Conservation (phyloP, 2,329 filamentous ascomycete species). For the Colletotrichum sp. region DNA sequence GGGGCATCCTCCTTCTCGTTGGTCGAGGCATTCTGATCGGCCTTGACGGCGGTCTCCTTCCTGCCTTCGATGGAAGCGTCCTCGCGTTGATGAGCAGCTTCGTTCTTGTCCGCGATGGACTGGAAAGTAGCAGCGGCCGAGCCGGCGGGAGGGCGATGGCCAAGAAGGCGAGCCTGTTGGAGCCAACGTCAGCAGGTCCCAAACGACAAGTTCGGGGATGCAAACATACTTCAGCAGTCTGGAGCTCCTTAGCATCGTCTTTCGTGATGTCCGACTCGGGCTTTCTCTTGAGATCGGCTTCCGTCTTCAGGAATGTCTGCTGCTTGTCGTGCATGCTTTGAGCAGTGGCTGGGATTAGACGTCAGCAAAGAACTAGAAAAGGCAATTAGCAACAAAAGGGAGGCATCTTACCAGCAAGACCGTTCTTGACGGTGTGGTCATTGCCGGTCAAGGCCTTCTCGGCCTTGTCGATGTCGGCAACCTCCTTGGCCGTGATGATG, state of each 20-base stretch:
- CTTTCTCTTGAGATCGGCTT: background rate
- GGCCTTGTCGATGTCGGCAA: background rate
- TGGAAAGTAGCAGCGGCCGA: background rate
- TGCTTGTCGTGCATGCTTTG: background rate
- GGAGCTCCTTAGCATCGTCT: background rate
- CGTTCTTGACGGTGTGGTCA: background rate
- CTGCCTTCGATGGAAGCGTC: background rate
- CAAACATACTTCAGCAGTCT: background rate
- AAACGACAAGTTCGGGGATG: background rate
- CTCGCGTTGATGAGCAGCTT: background rate
- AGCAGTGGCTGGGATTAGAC: background rate
- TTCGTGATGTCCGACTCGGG: background rate
- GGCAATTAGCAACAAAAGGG: background rate
- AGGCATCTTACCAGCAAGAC: background rate
- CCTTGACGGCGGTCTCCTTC: background rate
- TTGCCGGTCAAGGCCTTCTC: background rate
- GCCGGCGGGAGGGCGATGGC: background rate
- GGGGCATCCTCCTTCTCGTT: background rate
- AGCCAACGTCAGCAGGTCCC: background rate
- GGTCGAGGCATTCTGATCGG: background rate
- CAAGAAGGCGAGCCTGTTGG: background rate
- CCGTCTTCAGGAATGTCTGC: background rate
- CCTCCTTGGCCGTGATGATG: background rate
- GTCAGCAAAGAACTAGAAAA: background rate
- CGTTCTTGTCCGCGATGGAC: background rate